Conservation (phyloP, 2,329 filamentous ascomycete genomes). For the Monosporascus sp. region DNA sequence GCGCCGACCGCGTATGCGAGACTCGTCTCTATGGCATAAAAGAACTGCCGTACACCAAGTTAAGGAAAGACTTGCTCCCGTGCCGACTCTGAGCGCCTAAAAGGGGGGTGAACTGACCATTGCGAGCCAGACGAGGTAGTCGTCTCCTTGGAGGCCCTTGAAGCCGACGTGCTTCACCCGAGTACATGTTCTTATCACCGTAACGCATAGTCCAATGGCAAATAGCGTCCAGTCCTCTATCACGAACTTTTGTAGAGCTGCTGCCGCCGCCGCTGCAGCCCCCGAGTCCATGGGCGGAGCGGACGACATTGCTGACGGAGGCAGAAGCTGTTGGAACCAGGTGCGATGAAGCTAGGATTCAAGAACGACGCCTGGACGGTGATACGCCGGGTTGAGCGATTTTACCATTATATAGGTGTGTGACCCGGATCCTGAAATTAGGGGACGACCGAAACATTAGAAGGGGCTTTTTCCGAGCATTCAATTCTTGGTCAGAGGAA, state of each 20-base stretch:
- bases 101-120: slow-evolving; percentile 20
- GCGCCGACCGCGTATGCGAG: slow-evolving; percentile 44
- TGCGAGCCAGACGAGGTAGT: slow-evolving; percentile 30
- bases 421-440: too few species aligned
- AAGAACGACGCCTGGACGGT: too few species aligned
- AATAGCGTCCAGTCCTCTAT: slow-evolving; percentile 31
- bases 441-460: too few species aligned
- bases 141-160: slow-evolving; percentile 27
- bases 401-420: too few species aligned
- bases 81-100: not conserved
- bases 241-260: slow-evolving; percentile 21
- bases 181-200: slow-evolving; percentile 30
- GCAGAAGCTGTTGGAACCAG: too few species aligned
- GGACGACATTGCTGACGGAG: too few species aligned
- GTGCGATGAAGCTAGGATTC: too few species aligned
- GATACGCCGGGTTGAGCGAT: too few species aligned
- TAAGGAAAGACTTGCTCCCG: not conserved
- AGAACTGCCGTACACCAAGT: slow-evolving; percentile 28
- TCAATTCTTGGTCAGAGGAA: too few species aligned
- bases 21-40: slow-evolving; percentile 45
- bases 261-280: slow-evolving; percentile 17
- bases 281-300: slow-evolving; percentile 1
- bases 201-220: slow-evolving; percentile 28
- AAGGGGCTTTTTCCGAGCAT: too few species aligned
- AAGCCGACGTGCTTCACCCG: slow-evolving; percentile 28